Percentiles rank a stretch among this genome's conserved stretches.
Evolutionary conservation across 768 basidiomycete species (phyloP).

Genomic region (Rickenella mellea): DNA sequence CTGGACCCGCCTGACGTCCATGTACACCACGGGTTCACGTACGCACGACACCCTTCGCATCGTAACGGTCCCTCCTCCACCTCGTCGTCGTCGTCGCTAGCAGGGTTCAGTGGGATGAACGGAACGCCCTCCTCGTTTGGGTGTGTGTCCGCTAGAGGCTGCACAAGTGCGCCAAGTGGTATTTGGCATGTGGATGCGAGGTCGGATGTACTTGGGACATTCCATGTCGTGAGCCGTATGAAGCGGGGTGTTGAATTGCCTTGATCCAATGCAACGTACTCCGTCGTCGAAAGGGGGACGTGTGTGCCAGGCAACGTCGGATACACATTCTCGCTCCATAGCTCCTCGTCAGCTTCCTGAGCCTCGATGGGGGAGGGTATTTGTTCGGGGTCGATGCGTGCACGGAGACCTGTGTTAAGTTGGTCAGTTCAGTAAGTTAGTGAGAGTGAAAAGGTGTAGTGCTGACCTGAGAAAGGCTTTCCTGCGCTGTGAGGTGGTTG

Average conservation of each 20-base stretch:
- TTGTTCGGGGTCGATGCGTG: conserved; percentile 78
- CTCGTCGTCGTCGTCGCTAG: conserved; percentile 27
- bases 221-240: conserved; percentile 84
- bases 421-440: not conserved
- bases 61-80: conserved; percentile 74
- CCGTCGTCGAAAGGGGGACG: conserved; percentile 78
- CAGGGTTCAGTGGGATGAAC: too few species aligned
- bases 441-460: not conserved
- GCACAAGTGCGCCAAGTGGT: conserved; percentile 76
- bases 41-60: conserved; percentile 77
- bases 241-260: conserved; percentile 93
- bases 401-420: conserved; percentile 49
- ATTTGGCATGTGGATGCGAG: conserved; percentile 76
- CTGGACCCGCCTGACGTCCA: conserved; percentile 76
- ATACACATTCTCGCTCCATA: conserved; percentile 67
- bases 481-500: conserved; percentile 67
- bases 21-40: conserved; percentile 89
- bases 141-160: conserved; percentile 83
- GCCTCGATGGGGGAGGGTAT: conserved; percentile 86
- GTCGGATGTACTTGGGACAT: conserved; percentile 70
- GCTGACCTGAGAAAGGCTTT: conserved; percentile 34
- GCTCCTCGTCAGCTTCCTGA: conserved; percentile 67
- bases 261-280: conserved; percentile 88
- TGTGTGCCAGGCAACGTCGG: conserved; percentile 52
- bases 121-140: conserved; percentile 74